Conservation (phyloP, 495 filamentous ascomycete species). For the Xylaria bambusicola region DNA sequence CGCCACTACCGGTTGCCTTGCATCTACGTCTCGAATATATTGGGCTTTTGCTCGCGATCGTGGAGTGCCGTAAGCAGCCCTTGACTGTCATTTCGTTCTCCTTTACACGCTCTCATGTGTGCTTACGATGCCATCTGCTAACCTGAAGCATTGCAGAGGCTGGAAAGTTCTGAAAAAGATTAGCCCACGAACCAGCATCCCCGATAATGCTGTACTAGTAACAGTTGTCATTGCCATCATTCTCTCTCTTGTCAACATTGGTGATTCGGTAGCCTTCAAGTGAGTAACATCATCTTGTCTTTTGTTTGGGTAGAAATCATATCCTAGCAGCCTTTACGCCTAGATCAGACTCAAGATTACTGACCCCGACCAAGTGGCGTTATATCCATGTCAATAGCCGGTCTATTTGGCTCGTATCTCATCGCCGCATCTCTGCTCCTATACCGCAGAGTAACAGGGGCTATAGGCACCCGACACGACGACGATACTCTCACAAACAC, state of each 20-base stretch:
- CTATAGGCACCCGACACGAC: conserved; percentile 15
- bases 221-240: conserved; percentile 41
- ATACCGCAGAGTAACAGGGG: conserved; percentile 33
- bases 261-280: conserved; percentile 49
- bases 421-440: conserved; percentile 44
- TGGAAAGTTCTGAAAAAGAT: conserved; percentile 14
- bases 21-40: conserved; percentile 52
- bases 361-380: conserved; percentile 29
- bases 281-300: background rate
- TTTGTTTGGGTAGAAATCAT: too few relatives aligned
- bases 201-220: conserved; percentile 40
- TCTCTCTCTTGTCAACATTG: conserved; percentile 53
- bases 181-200: conserved; percentile 29
- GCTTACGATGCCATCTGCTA: too few relatives aligned
- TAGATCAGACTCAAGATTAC: background rate
- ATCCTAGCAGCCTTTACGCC: too few relatives aligned
- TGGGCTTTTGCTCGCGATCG: conserved; percentile 58
- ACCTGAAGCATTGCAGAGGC: background rate
- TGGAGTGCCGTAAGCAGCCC: conserved; percentile 37
- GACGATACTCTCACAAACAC: conserved; percentile 17
- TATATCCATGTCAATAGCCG: conserved; percentile 45
- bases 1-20: conserved; percentile 39
- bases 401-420: conserved; percentile 46
- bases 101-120: conserved; percentile 17
- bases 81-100: conserved; percentile 38